Percentiles rank a stretch among this genome's conserved stretches.
These are phyloP conservation scores for Abrus precatorius DNA, from an alignment of 306 rosid genomes.

Conservation along the genomic window DNA sequence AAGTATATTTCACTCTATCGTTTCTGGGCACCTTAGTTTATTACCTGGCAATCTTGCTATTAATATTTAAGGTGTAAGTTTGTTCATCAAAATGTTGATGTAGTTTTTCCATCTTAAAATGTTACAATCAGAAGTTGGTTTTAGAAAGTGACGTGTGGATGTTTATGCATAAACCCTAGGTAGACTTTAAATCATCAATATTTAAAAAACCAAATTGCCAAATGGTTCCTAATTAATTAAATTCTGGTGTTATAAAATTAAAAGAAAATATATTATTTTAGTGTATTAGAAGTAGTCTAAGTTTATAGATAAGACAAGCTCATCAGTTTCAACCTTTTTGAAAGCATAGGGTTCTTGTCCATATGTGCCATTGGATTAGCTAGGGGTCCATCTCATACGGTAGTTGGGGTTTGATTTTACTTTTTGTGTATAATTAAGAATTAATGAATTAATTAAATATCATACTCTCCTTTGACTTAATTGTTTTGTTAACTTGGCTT, in stretches of 20 bases:
- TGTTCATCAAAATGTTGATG: slow-evolving; percentile 59
- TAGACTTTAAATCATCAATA: slow-evolving; percentile 43
- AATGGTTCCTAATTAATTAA: slow-evolving; percentile 32
- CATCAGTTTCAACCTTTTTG: slow-evolving; percentile 53
- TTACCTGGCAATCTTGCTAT: slow-evolving; percentile 32
- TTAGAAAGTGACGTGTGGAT: slow-evolving; percentile 60
- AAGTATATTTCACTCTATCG: slow-evolving; percentile 22
- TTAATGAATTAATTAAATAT: background rate
- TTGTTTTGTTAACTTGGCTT: background rate
- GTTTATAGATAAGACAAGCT: slow-evolving; percentile 50
- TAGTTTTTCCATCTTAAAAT: slow-evolving; percentile 61
- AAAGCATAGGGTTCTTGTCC: slow-evolving; percentile 42
- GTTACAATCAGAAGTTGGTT: slow-evolving; percentile 77
- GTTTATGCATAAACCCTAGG: slow-evolving; percentile 65
- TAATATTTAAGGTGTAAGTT: slow-evolving; percentile 39
- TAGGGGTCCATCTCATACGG: slow-evolving; percentile 48
- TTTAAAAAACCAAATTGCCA: slow-evolving; percentile 28
- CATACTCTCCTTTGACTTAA: background rate
- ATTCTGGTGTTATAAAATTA: background rate
- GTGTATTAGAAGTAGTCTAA: slow-evolving; percentile 52
- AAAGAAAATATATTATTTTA: slow-evolving; percentile 11
- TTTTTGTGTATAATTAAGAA: background rate
- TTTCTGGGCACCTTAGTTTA: slow-evolving; percentile 41
- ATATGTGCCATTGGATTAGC: slow-evolving; percentile 38
- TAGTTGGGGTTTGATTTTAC: slow-evolving; percentile 50